phyloP scores from a whole-genome alignment of 1,139 yeast species.

The Candida sp. region DNA sequence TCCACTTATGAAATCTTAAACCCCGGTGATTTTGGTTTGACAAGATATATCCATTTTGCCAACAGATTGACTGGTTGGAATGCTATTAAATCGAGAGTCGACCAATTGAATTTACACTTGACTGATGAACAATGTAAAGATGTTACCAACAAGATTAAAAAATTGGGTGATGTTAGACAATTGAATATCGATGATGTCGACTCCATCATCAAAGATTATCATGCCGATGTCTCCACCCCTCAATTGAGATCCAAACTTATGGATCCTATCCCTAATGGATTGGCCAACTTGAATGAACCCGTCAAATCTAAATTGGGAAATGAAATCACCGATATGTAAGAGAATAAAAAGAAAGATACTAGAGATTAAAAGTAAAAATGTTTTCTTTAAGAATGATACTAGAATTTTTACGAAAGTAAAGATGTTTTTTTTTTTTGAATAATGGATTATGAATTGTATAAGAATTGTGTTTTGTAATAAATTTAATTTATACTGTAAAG shows the following conservation, averaged over 20 bases:
- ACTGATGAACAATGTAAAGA: conserved; percentile 57
- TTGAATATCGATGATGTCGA: conserved; percentile 48
- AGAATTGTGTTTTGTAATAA: no score
- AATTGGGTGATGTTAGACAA: conserved; percentile 54
- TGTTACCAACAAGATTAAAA: conserved; percentile 51
- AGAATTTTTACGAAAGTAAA: no score
- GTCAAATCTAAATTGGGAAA: conserved; percentile 1
- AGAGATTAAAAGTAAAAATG: conserved; percentile 7
- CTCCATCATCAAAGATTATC: conserved; percentile 45
- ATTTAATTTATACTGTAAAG: no score
- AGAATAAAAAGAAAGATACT: conserved; percentile 8
- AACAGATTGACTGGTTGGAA: conserved; percentile 58
- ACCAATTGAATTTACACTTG: conserved; percentile 45
- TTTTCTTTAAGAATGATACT: not conserved
- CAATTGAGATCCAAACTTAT: conserved; percentile 13
- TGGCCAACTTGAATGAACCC: conserved; percentile 9
- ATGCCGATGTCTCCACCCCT: conserved; percentile 31
- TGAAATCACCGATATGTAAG: conserved; percentile 2
- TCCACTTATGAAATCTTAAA: conserved; percentile 56
- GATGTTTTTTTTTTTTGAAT: not conserved
- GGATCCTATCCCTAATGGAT: conserved; percentile 7
- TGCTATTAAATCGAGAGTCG: conserved; percentile 47
- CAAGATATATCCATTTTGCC: conserved; percentile 57
- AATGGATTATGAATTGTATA: not conserved
- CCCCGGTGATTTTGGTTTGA: conserved; percentile 56